Base-by-base conservation (phyloP, 2,329 filamentous ascomycete genomes). In the Biscogniauxia marginata region DNA sequence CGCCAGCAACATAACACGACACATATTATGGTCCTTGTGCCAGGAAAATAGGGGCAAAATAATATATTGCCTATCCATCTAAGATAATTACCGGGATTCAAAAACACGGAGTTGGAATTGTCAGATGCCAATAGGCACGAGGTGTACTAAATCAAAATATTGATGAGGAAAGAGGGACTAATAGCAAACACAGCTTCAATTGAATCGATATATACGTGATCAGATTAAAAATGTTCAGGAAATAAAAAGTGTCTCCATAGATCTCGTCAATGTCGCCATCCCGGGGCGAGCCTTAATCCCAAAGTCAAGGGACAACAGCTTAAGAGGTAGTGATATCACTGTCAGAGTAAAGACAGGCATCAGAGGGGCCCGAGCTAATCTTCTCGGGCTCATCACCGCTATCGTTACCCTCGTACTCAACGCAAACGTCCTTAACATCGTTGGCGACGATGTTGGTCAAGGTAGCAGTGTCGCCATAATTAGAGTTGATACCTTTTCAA, bases 401-500 rank as follows among this genome's bases (percentile, higher is more conserved):
- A 20, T 53, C 50, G 46, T 58, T 64, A 22, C 63, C 63, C 55
- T 56, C 50, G 55, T 62, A 64, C 34, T 52, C 50, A 25, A 63
- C 53, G 30, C 62, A 63, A 46, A 57, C 55, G 30, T 64, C 49
- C n/a, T 59, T 52, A 19, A 59, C 58, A 19, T 61, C 53, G 48
- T 20, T 49, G 44, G 53, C 52, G 25, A 49, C 48, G 21, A 57
- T 57, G 52, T 55, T 54, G 49, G 50, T 56, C 44, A 64, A 43
- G 59, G 62, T 71, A 6, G 71, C 66, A 11, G 63, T 65, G 55
- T 75, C 73, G 30, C 72, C 73, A 46, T 70, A 74, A 67, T 74
- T 74, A 58, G 67, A 68, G 65, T 75, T 75, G 63, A 75, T 73
- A 53, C 73, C 53, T 55, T 22, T 34, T 70, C 7, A 65, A 65